A percentile compares a stretch with the other conserved stretches of the same genome.
Conservation (phyloP, 305 asterid genomes). For the Salvia sclarea region DNA sequence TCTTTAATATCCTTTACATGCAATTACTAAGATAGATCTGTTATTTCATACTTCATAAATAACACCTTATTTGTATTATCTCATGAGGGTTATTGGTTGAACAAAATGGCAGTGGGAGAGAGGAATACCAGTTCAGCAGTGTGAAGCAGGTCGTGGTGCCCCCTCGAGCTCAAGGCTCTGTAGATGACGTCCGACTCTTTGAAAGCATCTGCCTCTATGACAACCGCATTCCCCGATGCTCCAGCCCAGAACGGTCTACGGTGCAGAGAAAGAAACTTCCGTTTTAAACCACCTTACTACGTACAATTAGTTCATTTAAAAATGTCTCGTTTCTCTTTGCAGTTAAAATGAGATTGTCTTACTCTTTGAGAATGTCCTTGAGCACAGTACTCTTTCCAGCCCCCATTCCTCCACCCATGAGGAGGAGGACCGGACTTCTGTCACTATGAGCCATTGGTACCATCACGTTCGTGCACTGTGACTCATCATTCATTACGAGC, state of each 20-base stretch:
- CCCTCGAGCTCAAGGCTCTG: constrained; percentile 85
- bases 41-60: not conserved
- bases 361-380: constrained; percentile 95
- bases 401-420: constrained; percentile 99
- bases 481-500: constrained; percentile 74
- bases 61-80: not conserved
- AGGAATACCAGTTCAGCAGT: constrained; percentile 82
- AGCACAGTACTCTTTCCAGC: constrained; percentile 96
- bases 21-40: not conserved
- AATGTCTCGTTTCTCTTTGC: too few species aligned
- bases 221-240: constrained; percentile 85
- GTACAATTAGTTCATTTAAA: not conserved
- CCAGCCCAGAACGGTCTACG: constrained; percentile 93
- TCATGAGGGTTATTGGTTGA: not conserved
- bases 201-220: constrained; percentile 96
- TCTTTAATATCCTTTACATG: not conserved
- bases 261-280: not conserved
- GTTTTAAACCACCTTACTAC: not conserved
- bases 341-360: constrained; percentile 7
- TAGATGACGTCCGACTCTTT: constrained; percentile 93
- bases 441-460: constrained; percentile 98
- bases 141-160: constrained; percentile 95
- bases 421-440: constrained; percentile 89
- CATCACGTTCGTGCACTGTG: constrained; percentile 95
- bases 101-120: not conserved